Evolutionary conservation across 2,329 filamentous ascomycete genomes (phyloP).

Genomic region (Aspergillus brunneoviolaceus): DNA sequence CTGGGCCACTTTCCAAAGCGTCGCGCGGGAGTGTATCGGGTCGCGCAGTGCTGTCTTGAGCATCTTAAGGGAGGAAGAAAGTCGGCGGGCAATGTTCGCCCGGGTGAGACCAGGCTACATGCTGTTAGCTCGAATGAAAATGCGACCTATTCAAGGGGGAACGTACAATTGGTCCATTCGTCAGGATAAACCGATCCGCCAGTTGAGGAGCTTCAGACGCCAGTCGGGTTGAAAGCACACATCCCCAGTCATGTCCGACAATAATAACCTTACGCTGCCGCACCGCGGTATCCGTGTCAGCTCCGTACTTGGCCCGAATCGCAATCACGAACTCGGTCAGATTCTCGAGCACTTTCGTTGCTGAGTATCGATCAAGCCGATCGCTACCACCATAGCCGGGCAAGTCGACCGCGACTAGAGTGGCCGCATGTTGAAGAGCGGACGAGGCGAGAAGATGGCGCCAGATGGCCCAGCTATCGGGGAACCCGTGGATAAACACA

Average conservation of each 20-base stretch:
- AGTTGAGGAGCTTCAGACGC: conserved; percentile 59
- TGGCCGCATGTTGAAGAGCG: conserved; percentile 39
- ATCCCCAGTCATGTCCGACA: conserved; percentile 58
- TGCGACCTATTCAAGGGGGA: neutral
- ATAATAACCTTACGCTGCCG: conserved; percentile 49
- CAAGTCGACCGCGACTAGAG: conserved; percentile 56
- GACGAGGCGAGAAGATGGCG: conserved; percentile 47
- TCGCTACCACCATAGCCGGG: conserved; percentile 61
- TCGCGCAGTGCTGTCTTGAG: conserved; percentile 48
- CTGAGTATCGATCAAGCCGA: conserved; percentile 49
- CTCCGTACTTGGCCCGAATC: conserved; percentile 49
- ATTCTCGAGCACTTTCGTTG: conserved; percentile 53
- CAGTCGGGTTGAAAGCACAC: conserved; percentile 53
- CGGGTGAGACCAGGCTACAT: conserved; percentile 42
- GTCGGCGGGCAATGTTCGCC: conserved; percentile 44
- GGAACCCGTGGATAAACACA: conserved; percentile 60
- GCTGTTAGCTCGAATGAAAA: neutral
- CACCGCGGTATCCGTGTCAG: conserved; percentile 28
- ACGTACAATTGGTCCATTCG: conserved; percentile 55
- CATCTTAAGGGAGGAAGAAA: conserved; percentile 50
- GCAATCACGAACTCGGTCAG: conserved; percentile 55
- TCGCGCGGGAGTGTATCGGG: conserved; percentile 46
- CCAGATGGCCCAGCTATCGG: conserved; percentile 59
- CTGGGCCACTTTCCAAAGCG: conserved; percentile 46
- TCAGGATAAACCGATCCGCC: conserved; percentile 56